Evolutionary conservation across 75 land plant genomes (phyloP).

Genomic region (Sequoia sempervirens): DNA sequence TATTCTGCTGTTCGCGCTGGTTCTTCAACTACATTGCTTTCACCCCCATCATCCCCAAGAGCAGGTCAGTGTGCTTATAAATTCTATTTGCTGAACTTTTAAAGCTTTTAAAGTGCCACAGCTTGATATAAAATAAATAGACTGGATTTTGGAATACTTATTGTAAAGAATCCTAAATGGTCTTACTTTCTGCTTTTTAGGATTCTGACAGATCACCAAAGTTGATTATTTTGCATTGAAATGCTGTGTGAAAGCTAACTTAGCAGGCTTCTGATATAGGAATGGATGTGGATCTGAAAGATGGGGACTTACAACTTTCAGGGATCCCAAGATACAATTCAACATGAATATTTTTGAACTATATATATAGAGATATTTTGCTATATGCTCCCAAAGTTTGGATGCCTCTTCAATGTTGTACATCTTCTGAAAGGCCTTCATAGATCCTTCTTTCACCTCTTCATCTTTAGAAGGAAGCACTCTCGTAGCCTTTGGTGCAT

Average conservation of each 20-base stretch:
- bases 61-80: constrained; percentile 39
- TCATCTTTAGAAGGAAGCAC: too few relatives aligned
- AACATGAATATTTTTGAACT: background rate
- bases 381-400: too few relatives aligned
- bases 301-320: background rate
- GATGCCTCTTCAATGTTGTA: too few relatives aligned
- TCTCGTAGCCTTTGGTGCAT: too few relatives aligned
- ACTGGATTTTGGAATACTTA: background rate
- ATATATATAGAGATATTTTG: too few relatives aligned
- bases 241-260: background rate
- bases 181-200: background rate
- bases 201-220: background rate
- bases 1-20: constrained; percentile 98
- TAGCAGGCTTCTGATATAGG: background rate
- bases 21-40: constrained; percentile 90
- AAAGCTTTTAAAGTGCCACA: background rate
- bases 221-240: background rate
- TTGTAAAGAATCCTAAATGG: background rate
- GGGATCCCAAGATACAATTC: background rate
- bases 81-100: background rate
- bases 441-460: too few relatives aligned
- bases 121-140: background rate
- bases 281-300: background rate
- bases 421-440: too few relatives aligned
- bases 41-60: constrained; percentile 92